Conservation (phyloP, 176 grass and related monocot species). For the Oryza australiensis region DNA sequence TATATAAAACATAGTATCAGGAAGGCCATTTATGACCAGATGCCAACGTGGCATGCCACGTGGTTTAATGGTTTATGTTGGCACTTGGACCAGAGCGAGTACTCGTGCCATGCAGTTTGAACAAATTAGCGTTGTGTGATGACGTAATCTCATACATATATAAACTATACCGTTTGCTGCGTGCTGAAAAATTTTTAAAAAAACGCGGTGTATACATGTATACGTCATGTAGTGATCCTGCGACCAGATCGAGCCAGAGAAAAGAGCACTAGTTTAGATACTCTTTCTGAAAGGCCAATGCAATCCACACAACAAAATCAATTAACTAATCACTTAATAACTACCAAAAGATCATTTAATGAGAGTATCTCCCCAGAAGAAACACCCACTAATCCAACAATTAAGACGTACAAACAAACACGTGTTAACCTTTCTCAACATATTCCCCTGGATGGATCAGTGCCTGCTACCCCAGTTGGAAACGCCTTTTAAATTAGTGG, state of each 20-base stretch:
- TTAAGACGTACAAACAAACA: neutral
- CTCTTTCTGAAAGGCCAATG: neutral
- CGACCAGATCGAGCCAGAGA: neutral
- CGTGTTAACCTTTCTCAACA: slow-evolving; percentile 7
- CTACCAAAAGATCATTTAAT: neutral
- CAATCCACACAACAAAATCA: neutral
- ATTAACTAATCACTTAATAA: neutral
- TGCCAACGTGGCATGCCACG: neutral
- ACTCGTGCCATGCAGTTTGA: too few relatives aligned
- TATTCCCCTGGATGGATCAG: neutral
- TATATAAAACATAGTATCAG: too few relatives aligned
- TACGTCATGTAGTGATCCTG: neutral
- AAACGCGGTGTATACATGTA: neutral
- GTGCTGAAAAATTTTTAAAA: too few relatives aligned
- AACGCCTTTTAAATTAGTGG: neutral
- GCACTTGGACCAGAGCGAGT: neutral
- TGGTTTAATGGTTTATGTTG: neutral
- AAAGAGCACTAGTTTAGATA: neutral
- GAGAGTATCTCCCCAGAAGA: neutral
- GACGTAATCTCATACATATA: neutral
- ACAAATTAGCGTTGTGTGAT: neutral
- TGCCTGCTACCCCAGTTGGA: slow-evolving; percentile 31
- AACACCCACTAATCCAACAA: neutral
- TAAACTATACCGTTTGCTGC: neutral
- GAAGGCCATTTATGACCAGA: too few relatives aligned